These are phyloP conservation scores for Hura crepitans DNA, from an alignment of 441 rosid species.

Conservation along the genomic window DNA sequence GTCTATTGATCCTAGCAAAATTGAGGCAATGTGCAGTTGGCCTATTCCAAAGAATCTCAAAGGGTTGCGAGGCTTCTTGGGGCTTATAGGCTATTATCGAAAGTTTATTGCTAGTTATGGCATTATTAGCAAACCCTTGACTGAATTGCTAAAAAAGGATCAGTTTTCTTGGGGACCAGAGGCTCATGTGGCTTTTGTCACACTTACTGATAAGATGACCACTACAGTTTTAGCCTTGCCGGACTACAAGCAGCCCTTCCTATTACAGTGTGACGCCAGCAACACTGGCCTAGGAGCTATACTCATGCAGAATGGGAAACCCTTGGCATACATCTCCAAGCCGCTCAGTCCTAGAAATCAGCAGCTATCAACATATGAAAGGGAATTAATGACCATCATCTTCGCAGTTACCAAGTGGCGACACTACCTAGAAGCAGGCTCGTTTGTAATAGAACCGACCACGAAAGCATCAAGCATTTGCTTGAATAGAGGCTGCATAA, in stretches of 20 bases:
- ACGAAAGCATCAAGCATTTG: background rate
- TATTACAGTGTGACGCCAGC: background rate
- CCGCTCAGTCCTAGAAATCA: background rate
- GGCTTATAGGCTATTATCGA: background rate
- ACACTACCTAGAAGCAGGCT: background rate
- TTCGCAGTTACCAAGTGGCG: background rate
- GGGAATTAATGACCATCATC: background rate
- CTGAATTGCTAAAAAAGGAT: background rate
- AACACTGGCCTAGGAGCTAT: background rate
- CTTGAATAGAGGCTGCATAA: background rate
- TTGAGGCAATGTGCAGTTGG: background rate
- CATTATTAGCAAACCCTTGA: background rate
- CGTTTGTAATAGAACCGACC: background rate
- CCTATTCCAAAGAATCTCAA: background rate
- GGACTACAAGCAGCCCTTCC: background rate
- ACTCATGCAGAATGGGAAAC: background rate
- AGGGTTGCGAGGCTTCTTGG: background rate
- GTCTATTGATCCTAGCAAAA: background rate
- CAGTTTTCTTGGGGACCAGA: background rate
- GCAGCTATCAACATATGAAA: background rate
- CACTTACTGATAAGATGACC: background rate
- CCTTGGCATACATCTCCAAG: background rate
- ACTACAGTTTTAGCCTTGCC: background rate
- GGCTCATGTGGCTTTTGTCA: background rate
- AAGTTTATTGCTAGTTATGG: too few relatives aligned